Base-by-base conservation (phyloP, 768 basidiomycete species). In the Terana coerulea region DNA sequence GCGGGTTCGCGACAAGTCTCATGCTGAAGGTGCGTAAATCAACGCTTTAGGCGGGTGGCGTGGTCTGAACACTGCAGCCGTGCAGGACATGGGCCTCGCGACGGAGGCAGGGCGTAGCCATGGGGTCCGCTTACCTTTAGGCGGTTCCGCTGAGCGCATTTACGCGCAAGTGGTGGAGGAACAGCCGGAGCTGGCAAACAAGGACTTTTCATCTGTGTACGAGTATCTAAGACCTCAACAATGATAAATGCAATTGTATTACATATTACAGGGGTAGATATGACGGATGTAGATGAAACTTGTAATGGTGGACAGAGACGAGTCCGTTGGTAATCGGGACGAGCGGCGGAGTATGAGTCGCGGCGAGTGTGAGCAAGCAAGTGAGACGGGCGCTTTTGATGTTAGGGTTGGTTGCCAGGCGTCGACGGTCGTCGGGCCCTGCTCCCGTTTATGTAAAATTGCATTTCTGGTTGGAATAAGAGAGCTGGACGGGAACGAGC, bases 171-270 rank as follows among this genome's bases (percentile, higher is more conserved):
- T 83, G 43, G 69, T 87, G 3, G 56, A 68, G 58, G 67, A 71
- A 42, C 72, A 77, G 24, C 82, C 84, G 1, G 86, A 79, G 45
- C 72, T 91, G 19, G 80, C 74, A 1, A 73, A 64, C 43, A 85
- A 83, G 60, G 92, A 94, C 59, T 94, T 95, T 62, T 91, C 88
- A 30, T 82, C 83, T 11, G 83, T 94, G 22, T 94, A 91, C 65
- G 69, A 73, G 44, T 84, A 81, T 64, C 69, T 93, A 51, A 60
- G 73, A 59, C 61, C 62, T 60, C 33, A 51, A 63, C 47, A 47
- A 55, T 42, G 49, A 61, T 43, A 46, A 17, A n/a, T 15, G 5
- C 17, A 25, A 22, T n/a, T 19, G 17, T 30, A 35, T n/a, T 14
- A 21, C 21, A 5, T 14, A 44, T 10, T 11, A 6, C 14, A 29